Evolutionary conservation across 2,329 filamentous ascomycete genomes (phyloP).

Genomic region (Cryoendolithus antarcticus): DNA sequence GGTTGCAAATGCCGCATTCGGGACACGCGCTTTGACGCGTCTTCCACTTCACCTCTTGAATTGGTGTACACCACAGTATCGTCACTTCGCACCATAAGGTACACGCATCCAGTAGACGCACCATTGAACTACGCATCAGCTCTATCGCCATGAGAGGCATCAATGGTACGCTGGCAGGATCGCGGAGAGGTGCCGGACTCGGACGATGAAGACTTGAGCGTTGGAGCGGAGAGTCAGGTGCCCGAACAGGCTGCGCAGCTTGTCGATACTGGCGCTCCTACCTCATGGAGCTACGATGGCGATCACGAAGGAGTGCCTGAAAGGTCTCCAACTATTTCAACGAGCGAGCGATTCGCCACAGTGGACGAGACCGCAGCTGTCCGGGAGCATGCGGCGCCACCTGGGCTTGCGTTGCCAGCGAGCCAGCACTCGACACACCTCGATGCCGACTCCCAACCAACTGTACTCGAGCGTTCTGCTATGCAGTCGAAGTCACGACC

Average conservation of each 20-base stretch:
- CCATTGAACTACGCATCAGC: neutral
- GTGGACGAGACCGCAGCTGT: neutral
- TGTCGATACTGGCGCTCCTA: slow-evolving; percentile 1
- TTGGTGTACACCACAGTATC: no score
- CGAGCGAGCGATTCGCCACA: no score
- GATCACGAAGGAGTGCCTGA: neutral
- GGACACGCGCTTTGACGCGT: no score
- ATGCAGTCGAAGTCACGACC: no score
- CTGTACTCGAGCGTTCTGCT: no score
- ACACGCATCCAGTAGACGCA: no score
- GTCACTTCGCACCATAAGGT: no score
- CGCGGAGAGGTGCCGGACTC: slow-evolving; percentile 39
- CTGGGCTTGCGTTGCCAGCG: neutral
- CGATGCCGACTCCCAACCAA: no score
- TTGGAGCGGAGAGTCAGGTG: slow-evolving; percentile 5
- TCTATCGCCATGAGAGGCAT: slow-evolving; percentile 12
- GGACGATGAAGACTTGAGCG: slow-evolving; percentile 34
- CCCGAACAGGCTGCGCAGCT: slow-evolving; percentile 11
- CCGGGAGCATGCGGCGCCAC: neutral
- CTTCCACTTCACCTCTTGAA: no score
- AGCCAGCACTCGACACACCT: neutral
- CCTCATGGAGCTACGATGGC: neutral
- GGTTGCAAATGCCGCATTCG: no score
- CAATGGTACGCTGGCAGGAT: slow-evolving; percentile 39
- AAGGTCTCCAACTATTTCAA: neutral